These are phyloP conservation scores for Alternaria sp. DNA, from an alignment of 2,329 filamentous ascomycete genomes.

Conservation along the genomic window DNA sequence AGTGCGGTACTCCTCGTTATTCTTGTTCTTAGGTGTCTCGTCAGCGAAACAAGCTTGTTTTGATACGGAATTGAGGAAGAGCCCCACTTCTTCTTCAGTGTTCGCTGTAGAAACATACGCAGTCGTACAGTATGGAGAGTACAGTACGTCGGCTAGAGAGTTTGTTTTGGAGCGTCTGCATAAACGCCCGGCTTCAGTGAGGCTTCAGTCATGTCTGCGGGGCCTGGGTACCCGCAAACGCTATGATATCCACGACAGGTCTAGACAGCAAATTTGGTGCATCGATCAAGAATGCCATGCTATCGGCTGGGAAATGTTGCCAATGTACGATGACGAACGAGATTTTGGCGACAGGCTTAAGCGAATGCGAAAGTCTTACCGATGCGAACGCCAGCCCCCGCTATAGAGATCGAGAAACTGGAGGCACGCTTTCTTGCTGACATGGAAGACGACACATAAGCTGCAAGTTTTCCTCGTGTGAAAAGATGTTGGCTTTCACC, in stretches of 20 bases:
- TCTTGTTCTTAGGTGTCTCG: neutral
- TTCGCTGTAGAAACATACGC: neutral
- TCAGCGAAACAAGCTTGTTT: neutral
- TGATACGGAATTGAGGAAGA: neutral
- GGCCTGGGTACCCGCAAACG: neutral
- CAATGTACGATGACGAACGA: neutral
- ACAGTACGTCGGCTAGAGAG: neutral
- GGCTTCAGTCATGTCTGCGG: neutral
- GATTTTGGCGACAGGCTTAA: neutral
- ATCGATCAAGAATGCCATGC: neutral
- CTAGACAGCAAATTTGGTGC: neutral
- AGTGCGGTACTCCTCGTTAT: neutral
- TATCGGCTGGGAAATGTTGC: neutral
- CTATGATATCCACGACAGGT: neutral
- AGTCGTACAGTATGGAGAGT: neutral
- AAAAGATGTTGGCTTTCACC: neutral
- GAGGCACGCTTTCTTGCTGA: neutral
- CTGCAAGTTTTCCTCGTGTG: neutral
- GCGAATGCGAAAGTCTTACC: neutral
- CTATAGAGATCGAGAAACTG: neutral
- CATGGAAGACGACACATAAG: neutral
- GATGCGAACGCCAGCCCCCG: neutral
- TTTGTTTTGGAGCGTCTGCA: neutral
- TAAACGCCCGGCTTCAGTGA: neutral
- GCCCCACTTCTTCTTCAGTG: neutral